Conservation (phyloP, 805 yeast genomes). For the Candida parachauliodes region DNA sequence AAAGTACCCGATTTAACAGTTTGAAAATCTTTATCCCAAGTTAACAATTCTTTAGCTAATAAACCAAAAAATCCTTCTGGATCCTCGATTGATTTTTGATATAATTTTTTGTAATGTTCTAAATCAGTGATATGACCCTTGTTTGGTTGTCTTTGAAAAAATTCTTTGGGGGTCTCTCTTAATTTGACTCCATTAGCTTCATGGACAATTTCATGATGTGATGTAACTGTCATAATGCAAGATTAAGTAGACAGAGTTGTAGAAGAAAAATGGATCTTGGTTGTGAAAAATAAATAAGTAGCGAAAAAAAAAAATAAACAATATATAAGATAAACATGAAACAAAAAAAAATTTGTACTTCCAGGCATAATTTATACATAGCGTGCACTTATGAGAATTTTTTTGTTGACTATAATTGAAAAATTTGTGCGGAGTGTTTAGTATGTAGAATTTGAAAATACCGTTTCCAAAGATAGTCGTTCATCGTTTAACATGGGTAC, state of each 20-base stretch:
- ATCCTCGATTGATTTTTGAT: conserved; percentile 69
- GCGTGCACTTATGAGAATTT: conserved; percentile 1
- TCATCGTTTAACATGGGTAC: no score
- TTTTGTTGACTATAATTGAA: background rate
- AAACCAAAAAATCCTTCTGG: conserved; percentile 82
- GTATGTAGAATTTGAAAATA: no score
- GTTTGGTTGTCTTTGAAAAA: conserved; percentile 57
- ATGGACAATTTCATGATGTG: conserved; percentile 49
- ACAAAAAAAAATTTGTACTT: background rate
- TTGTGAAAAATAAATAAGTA: conserved; percentile 1
- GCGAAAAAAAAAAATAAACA: background rate
- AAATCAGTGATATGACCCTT: conserved; percentile 57
- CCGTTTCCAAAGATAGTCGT: no score
- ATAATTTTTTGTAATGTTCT: conserved; percentile 66
- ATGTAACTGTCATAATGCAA: conserved; percentile 24
- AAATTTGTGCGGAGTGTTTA: conserved; percentile 1
- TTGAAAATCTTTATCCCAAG: conserved; percentile 78
- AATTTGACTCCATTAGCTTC: conserved; percentile 53
- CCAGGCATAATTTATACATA: no score
- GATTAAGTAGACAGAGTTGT: no score
- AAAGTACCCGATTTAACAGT: conserved; percentile 64
- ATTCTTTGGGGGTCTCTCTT: conserved; percentile 52
- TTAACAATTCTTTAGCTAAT: conserved; percentile 64
- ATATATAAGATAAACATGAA: background rate
- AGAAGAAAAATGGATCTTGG: background rate